Conservation (phyloP, 495 filamentous ascomycete genomes). For the Chaetomium cochliodes region DNA sequence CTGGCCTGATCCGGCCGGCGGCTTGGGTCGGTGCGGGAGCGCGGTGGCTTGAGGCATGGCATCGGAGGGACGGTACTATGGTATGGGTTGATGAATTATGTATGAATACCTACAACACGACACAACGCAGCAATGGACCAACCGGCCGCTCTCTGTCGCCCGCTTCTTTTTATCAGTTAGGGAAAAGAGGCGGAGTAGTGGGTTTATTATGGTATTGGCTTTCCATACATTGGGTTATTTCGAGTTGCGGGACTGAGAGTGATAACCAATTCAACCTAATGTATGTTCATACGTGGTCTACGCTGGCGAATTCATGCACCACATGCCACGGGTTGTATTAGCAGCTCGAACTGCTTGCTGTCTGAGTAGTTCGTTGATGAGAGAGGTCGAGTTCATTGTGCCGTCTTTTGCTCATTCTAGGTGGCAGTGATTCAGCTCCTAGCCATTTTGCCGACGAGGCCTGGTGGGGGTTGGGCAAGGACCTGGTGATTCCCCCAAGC, state of each 20-base stretch:
- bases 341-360: background rate
- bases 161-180: background rate
- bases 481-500: no score
- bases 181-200: background rate
- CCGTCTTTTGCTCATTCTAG: no score
- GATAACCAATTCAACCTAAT: no score
- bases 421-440: no score
- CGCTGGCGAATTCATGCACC: no score
- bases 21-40: background rate
- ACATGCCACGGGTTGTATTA: background rate
- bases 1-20: background rate
- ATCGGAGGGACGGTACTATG: background rate
- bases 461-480: no score
- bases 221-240: no score
- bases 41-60: background rate
- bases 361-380: no score
- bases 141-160: background rate
- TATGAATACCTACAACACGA: conserved; percentile 7
- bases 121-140: background rate
- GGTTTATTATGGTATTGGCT: background rate
- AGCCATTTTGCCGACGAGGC: no score
- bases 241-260: no score
- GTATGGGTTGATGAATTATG: conserved; percentile 8
- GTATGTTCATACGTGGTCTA: no score
- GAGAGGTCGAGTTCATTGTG: no score